Evolutionary conservation across 2,329 filamentous ascomycete species (phyloP).

Genomic region (Diaporthe destruens): DNA sequence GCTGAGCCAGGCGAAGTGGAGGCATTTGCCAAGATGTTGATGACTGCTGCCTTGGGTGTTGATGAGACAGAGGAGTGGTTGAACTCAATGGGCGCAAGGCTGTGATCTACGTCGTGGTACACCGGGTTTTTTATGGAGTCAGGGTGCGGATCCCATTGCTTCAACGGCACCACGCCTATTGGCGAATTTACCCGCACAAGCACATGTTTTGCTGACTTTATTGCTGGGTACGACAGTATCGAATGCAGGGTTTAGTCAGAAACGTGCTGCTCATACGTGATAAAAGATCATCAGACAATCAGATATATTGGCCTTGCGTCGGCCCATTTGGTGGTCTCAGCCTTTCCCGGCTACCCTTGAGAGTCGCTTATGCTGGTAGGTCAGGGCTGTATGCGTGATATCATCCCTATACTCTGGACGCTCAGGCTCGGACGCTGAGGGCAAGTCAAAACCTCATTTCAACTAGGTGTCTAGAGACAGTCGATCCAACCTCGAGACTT

Average conservation of each 20-base stretch:
- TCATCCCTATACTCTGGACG: neutral
- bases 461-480: neutral
- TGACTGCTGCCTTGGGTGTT: slow-evolving; percentile 44
- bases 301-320: neutral
- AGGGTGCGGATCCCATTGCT: neutral
- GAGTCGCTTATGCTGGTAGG: neutral
- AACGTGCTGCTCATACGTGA: neutral
- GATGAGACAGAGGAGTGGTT: slow-evolving; percentile 45
- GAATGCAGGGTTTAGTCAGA: too few species aligned
- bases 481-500: neutral
- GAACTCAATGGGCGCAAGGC: slow-evolving; percentile 31
- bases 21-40: slow-evolving; percentile 44
- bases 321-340: neutral
- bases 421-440: neutral
- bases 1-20: slow-evolving; percentile 43
- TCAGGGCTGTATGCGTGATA: neutral
- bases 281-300: neutral
- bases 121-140: neutral
- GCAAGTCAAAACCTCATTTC: neutral
- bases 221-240: too few species aligned
- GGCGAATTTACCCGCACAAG: too few species aligned
- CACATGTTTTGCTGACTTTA: too few species aligned
- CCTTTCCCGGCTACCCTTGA: neutral
- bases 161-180: neutral
- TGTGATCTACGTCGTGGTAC: slow-evolving; percentile 28